Evolutionary conservation across 176 grass and related monocot genomes (phyloP), one percentile per base, ranked within the genome.

Genomic region (Stipa capillata): DNA sequence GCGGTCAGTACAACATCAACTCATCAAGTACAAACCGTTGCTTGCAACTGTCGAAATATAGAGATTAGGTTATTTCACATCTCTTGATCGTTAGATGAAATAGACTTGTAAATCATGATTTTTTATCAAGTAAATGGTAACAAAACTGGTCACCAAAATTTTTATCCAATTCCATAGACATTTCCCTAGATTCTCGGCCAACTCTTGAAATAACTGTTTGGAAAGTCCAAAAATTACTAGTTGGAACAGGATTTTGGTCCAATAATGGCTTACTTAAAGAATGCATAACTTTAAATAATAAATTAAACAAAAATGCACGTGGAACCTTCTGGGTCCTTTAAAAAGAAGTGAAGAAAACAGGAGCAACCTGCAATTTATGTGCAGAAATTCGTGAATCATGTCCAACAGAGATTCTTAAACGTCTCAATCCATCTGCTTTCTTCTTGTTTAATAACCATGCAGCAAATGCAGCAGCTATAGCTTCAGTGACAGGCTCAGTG

Each of bases 301-400:
- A 57, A 28, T 71, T 56, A 8, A 44, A 65, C 49, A 27, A 49
- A 79, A 60, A 88, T 31, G 49, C 7, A 16, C 40, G 47, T 7
- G 47, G 16, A 41, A 69, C 15, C 40, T 66, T 41, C 13, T 9
- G 40, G 65, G 24, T 9, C 40, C 6, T 29, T 47, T 47, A 45
- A 29, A 18, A 41, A 74, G 52, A 84, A n/a, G 41, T 10, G 42
- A 2, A 36, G 31, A 78, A 78, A 85, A 72, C 4, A 79, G 14
- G 61, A 73, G 24, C 14, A 59, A 97, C 96, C 89, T 98, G 92
- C 83, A 98, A 85, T 66, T 89, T 94, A 67, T 98, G 69, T 61
- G 96, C 92, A 85, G 96, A 98, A 69, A 98, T 93, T 76, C 90
- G 90, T 61, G 96, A 98, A 88, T 98, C 92, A 57, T 98, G 87